Conservation (phyloP, 2,329 filamentous ascomycete genomes). For the Colletotrichum cuscutae region DNA sequence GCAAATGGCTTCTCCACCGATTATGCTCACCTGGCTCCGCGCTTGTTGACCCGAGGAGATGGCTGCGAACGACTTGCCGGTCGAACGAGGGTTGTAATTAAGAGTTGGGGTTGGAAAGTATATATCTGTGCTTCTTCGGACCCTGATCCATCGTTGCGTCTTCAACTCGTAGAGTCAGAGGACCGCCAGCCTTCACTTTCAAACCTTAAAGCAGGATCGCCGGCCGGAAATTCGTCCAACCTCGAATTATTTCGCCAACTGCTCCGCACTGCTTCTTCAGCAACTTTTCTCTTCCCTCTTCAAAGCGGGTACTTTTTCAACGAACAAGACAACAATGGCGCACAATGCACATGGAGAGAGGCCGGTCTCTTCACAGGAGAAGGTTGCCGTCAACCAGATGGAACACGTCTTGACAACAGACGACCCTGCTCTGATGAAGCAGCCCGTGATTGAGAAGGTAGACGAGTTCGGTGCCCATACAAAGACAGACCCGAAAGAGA, state of each 20-base stretch:
- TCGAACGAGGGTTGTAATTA: neutral
- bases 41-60: slow-evolving; percentile 4
- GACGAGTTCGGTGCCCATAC: slow-evolving; percentile 52
- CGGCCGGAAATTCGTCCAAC: neutral
- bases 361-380: slow-evolving; percentile 22
- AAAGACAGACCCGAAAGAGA: slow-evolving; percentile 51
- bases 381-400: slow-evolving; percentile 28
- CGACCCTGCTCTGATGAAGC: slow-evolving; percentile 31
- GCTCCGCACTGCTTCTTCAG: neutral
- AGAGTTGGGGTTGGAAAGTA: neutral
- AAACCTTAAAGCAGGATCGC: neutral
- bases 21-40: slow-evolving; percentile 20
- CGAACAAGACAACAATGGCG: neutral
- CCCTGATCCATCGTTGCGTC: neutral
- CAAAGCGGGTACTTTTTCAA: neutral
- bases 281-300: no score
- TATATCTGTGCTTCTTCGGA: neutral
- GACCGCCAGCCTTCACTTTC: neutral
- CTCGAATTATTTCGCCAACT: neutral
- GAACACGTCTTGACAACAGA: slow-evolving; percentile 23
- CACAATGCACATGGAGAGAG: neutral
- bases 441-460: slow-evolving; percentile 33
- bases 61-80: slow-evolving; percentile 8
- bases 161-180: neutral
- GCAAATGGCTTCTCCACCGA: slow-evolving; percentile 16